These are phyloP conservation scores for Cladosporium oxysporum DNA, from an alignment of 2,329 filamentous ascomycete species.

Conservation along the genomic window DNA sequence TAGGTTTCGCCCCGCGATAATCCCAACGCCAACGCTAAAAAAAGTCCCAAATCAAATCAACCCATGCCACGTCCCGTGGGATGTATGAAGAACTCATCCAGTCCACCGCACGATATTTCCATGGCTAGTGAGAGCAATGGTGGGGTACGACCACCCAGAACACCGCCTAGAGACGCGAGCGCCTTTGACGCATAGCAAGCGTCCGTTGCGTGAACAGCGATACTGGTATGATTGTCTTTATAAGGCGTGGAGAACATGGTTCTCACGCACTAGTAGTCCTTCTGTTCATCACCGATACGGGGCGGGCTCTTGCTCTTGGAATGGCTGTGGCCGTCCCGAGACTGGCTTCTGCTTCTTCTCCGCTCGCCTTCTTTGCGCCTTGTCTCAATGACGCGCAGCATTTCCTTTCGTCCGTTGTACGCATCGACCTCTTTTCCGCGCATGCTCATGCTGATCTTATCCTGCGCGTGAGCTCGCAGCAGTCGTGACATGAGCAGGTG, in stretches of 20 bases:
- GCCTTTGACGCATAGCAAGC: not conserved
- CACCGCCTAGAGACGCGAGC: not conserved
- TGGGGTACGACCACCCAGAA: not conserved
- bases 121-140: not conserved
- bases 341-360: slow-evolving; percentile 51
- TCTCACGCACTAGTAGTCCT: slow-evolving; percentile 8
- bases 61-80: no score
- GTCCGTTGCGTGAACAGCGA: not conserved
- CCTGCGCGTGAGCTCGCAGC: slow-evolving; percentile 72
- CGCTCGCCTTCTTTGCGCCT: slow-evolving; percentile 85
- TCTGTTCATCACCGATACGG: slow-evolving; percentile 34
- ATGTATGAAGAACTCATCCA: not conserved
- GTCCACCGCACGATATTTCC: not conserved
- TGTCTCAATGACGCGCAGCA: slow-evolving; percentile 83
- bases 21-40: slow-evolving; percentile 7
- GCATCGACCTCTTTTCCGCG: slow-evolving; percentile 82
- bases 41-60: not conserved
- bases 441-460: slow-evolving; percentile 95
- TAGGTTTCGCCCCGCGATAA: not conserved
- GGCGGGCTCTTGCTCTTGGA: slow-evolving; percentile 31
- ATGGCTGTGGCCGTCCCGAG: slow-evolving; percentile 22
- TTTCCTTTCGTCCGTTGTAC: slow-evolving; percentile 78
- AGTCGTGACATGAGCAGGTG: slow-evolving; percentile 86
- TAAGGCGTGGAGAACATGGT: not conserved
- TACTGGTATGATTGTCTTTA: not conserved